Conservation (phyloP, 2,329 filamentous ascomycete species). For the Metarhizium sp. region DNA sequence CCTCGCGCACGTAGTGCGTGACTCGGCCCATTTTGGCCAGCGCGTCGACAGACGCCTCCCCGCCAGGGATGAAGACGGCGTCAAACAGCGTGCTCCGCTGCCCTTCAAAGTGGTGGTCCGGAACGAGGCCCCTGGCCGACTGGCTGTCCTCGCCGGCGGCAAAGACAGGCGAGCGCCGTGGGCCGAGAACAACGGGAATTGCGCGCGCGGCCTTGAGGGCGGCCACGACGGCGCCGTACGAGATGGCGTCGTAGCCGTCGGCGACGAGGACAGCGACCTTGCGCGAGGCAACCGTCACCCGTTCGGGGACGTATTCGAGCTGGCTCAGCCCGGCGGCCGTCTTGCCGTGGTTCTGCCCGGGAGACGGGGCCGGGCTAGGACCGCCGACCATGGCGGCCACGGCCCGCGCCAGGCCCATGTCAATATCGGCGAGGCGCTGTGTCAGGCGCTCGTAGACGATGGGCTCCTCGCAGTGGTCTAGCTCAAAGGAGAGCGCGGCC, state of each 20-base stretch:
- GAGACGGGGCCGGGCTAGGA: slow-evolving; percentile 42
- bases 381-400: slow-evolving; percentile 65
- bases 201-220: slow-evolving; percentile 54
- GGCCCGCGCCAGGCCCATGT: slow-evolving; percentile 56
- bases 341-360: slow-evolving; percentile 52
- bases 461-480: slow-evolving; percentile 75
- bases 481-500: slow-evolving; percentile 64
- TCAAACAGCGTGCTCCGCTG: slow-evolving; percentile 77
- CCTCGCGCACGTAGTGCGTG: slow-evolving; percentile 68
- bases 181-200: slow-evolving; percentile 62
- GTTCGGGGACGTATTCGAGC: slow-evolving; percentile 52
- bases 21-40: slow-evolving; percentile 63
- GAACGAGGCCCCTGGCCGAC: slow-evolving; percentile 44
- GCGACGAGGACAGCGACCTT: slow-evolving; percentile 68
- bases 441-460: slow-evolving; percentile 65
- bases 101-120: slow-evolving; percentile 73
- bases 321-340: slow-evolving; percentile 61
- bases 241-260: slow-evolving; percentile 62
- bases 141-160: slow-evolving; percentile 48
- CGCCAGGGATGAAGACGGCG: slow-evolving; percentile 67
- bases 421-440: slow-evolving; percentile 61
- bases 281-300: slow-evolving; percentile 60
- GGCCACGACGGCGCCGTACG: slow-evolving; percentile 56
- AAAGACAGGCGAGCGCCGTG: slow-evolving; percentile 56
- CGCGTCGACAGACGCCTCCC: slow-evolving; percentile 50